Conservation (phyloP, 345 rosid species). For the Viola odorata region DNA sequence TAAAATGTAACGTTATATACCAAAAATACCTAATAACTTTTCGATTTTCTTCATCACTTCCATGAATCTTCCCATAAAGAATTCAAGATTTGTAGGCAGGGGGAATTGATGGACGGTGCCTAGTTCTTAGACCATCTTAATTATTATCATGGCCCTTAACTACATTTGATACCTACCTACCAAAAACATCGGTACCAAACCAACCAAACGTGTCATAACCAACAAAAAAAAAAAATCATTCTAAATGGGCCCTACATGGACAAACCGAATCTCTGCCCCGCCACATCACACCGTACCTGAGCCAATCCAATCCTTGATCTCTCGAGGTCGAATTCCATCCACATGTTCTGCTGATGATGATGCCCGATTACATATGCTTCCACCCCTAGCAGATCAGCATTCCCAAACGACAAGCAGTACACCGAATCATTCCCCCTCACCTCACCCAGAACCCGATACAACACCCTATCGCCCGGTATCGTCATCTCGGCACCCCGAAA, state of each 20-base stretch:
- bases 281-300: conserved; percentile 63
- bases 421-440: conserved; percentile 57
- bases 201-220: neutral
- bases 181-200: neutral
- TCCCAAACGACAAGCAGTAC: conserved; percentile 79
- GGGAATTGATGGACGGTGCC: too few species aligned
- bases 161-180: neutral
- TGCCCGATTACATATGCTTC: conserved; percentile 91
- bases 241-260: neutral
- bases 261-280: conserved; percentile 63
- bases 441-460: conserved; percentile 65
- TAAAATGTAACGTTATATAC: too few species aligned
- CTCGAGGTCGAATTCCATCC: conserved; percentile 88
- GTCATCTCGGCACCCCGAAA: conserved; percentile 78
- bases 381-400: conserved; percentile 76
- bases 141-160: neutral
- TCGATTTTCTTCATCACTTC: too few species aligned
- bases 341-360: conserved; percentile 84
- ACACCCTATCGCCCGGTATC: conserved; percentile 45
- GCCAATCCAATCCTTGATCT: conserved; percentile 80
- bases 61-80: too few species aligned
- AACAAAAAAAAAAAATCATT: neutral
- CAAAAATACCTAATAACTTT: too few species aligned
- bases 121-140: too few species aligned
- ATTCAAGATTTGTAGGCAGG: too few species aligned